Conservation (phyloP, 352 stramenopile genomes). For the Globisporangium orthogonon region DNA sequence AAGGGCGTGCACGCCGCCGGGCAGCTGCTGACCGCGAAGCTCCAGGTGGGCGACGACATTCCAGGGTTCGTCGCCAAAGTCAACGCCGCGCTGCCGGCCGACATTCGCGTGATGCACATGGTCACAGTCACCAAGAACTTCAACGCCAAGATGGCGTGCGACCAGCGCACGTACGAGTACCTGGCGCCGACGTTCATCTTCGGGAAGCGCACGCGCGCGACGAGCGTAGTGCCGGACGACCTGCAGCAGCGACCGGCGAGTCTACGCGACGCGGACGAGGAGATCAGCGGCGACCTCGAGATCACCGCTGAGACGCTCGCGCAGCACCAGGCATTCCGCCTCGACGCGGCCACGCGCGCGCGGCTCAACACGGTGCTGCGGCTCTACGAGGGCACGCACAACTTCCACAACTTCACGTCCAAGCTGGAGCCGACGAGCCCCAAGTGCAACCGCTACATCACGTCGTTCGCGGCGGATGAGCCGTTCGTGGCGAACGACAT, state of each 20-base stretch:
- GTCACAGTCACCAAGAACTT: conserved; percentile 88
- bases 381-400: conserved; percentile 85
- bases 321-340: conserved; percentile 66
- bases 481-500: conserved; percentile 85
- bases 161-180: conserved; percentile 90
- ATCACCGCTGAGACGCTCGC: conserved; percentile 58
- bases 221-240: no score
- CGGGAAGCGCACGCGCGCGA: conserved; percentile 19
- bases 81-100: conserved; percentile 60
- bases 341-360: conserved; percentile 45
- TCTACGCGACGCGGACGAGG: conserved; percentile 36
- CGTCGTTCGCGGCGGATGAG: conserved; percentile 81
- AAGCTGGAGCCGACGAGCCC: conserved; percentile 79
- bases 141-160: conserved; percentile 87
- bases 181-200: conserved; percentile 88
- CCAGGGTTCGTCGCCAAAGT: conserved; percentile 57
- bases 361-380: conserved; percentile 48
- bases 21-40: conserved; percentile 79
- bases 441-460: conserved; percentile 90
- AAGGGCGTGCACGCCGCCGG: conserved; percentile 88
- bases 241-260: conserved; percentile 29
- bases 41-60: conserved; percentile 77
- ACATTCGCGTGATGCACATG: conserved; percentile 84
- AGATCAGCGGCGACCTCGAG: conserved; percentile 27
- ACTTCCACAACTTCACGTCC: conserved; percentile 97